Base-by-base conservation (phyloP, 2,329 filamentous ascomycete genomes). In the Cercospora brassicicola region DNA sequence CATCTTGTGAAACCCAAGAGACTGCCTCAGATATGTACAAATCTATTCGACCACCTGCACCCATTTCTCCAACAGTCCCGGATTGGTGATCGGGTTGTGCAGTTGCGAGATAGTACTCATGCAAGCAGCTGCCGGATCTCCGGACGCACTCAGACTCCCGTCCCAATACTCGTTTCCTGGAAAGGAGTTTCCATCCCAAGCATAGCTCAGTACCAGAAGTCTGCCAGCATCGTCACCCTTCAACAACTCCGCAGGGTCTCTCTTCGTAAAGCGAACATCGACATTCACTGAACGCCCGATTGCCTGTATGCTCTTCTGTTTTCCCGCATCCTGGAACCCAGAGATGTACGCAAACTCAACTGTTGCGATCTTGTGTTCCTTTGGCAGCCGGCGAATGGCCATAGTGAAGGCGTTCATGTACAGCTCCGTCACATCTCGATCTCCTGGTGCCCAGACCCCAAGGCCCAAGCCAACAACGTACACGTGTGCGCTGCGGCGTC, bases 131-230 rank as follows among this genome's bases (percentile, higher is more conserved):
- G 76, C 77, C 15, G 77, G 76, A 72, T 78, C 77, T 5, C 76
- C 75, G 15, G 71, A 74, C 0, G 70, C 74, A 4, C 63, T 39
- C 53, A 79, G 61, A 30, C 66, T 69, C 0, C 76, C 75, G 8
- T 65, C 39, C 76, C 77, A 79, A 59, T 77, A 79, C 66, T 79
- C 76, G 55, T 79, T 78, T 2, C 77, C 76, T 1, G 76, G 76
- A 59, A 77, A 77, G 3, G 76, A 68, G 62, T 78, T 78, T 1
- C 75, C 76, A 67, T 79, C 77, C 76, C 77, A 79, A 1, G 77
- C 77, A 69, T 77, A 78, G 51, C 72, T 77, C 59, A 78, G 48
- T 23, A 79, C 74, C 15, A 78, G 70, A 23, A 78, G 69, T 15
- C 65, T 60, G 4, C 65, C 64, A 4, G 64, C 66, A 5, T 66